These are phyloP conservation scores for Colletotrichum viniferum DNA, from an alignment of 2,329 filamentous ascomycete genomes.

Conservation along the genomic window DNA sequence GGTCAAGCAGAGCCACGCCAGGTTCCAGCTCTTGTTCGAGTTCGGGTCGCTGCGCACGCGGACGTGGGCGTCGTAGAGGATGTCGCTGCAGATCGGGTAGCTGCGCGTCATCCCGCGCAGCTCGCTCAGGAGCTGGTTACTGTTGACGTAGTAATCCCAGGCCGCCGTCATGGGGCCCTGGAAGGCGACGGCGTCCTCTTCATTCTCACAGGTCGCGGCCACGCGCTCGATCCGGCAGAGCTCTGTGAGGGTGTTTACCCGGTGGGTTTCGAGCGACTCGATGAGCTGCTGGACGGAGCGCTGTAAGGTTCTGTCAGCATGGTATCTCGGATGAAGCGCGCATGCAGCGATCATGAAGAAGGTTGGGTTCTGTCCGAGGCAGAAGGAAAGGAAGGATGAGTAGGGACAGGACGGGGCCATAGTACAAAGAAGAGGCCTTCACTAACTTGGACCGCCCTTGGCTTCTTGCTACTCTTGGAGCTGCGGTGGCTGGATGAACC, in stretches of 20 bases:
- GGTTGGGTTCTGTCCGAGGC: background rate
- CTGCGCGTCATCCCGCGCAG: slow-evolving; percentile 69
- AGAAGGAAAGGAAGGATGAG: background rate
- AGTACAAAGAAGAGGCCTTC: slow-evolving; percentile 31
- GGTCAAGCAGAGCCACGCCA: slow-evolving; percentile 72
- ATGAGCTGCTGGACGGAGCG: slow-evolving; percentile 57
- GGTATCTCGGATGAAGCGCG: background rate
- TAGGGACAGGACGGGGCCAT: background rate
- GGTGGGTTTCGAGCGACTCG: slow-evolving; percentile 66
- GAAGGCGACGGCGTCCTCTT: slow-evolving; percentile 63
- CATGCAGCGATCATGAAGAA: background rate
- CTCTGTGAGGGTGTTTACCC: slow-evolving; percentile 76
- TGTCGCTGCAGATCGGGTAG: slow-evolving; percentile 70
- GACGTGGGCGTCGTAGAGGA: slow-evolving; percentile 68
- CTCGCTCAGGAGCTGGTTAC: slow-evolving; percentile 71
- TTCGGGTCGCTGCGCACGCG: slow-evolving; percentile 67
- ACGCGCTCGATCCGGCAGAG: slow-evolving; percentile 73
- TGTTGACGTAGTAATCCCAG: slow-evolving; percentile 75
- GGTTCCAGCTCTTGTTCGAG: slow-evolving; percentile 76
- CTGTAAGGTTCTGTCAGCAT: slow-evolving; percentile 23
- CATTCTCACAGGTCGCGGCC: slow-evolving; percentile 61
- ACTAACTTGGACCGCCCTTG: slow-evolving; percentile 33
- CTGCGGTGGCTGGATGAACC: slow-evolving; percentile 23
- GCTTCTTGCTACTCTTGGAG: slow-evolving; percentile 29
- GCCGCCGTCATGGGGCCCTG: slow-evolving; percentile 71